These are phyloP conservation scores for Aspergillus arachidicola DNA, from an alignment of 2,329 filamentous ascomycete species.

Conservation along the genomic window DNA sequence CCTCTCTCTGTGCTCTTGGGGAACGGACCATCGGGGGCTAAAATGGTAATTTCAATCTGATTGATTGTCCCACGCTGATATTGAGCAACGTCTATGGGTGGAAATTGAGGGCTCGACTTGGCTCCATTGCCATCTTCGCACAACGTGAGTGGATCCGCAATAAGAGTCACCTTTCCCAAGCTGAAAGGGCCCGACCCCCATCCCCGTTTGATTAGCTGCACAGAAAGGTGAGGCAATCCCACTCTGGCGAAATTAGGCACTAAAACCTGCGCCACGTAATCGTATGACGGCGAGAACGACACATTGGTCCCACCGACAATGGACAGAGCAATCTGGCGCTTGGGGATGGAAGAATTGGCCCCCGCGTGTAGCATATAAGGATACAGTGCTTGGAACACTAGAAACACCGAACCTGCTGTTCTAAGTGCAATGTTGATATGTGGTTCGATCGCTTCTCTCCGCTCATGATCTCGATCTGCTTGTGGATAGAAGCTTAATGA, in stretches of 20 bases:
- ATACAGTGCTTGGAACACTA: constrained; percentile 62
- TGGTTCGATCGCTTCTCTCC: constrained; percentile 22
- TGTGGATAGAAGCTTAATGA: constrained; percentile 38
- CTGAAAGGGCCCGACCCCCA: constrained; percentile 53
- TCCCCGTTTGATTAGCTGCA: constrained; percentile 52
- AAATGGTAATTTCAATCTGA: constrained; percentile 41
- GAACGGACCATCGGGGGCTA: constrained; percentile 36
- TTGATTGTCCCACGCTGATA: constrained; percentile 35
- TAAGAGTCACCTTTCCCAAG: constrained; percentile 55
- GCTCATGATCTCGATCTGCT: constrained; percentile 11
- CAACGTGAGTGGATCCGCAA: constrained; percentile 46
- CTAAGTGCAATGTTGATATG: constrained; percentile 47
- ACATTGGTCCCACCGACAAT: constrained; percentile 63
- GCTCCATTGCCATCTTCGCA: background rate
- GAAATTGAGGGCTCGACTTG: constrained; percentile 25
- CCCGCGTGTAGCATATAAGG: constrained; percentile 57
- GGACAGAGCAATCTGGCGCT: constrained; percentile 39
- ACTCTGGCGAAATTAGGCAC: constrained; percentile 55
- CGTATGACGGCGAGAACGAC: constrained; percentile 56
- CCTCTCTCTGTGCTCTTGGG: background rate
- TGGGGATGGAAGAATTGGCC: constrained; percentile 7
- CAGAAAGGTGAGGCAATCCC: constrained; percentile 51
- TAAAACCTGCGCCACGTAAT: constrained; percentile 60
- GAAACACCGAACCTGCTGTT: constrained; percentile 56
- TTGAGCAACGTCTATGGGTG: constrained; percentile 33